phyloP scores from a whole-genome alignment of 805 yeast species.

The Candida tallmaniae region DNA sequence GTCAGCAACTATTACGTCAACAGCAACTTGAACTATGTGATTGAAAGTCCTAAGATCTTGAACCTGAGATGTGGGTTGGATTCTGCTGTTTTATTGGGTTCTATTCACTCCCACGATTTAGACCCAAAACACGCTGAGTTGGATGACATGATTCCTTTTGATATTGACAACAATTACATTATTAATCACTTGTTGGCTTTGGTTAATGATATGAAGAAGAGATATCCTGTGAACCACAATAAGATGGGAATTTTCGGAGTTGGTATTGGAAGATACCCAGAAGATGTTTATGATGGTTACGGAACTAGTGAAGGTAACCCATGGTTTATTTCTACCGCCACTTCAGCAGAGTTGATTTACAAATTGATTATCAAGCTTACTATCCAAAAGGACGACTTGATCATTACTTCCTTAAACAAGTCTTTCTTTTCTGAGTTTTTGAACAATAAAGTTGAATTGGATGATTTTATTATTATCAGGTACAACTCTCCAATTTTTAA shows the following conservation, averaged over 20 bases:
- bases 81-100: constrained; percentile 62
- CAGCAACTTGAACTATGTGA: constrained; percentile 38
- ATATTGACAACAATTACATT: constrained; percentile 52
- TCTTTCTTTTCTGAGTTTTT: constrained; percentile 30
- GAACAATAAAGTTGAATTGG: constrained; percentile 19
- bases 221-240: constrained; percentile 73
- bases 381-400: constrained; percentile 37
- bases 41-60: constrained; percentile 60
- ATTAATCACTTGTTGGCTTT: constrained; percentile 61
- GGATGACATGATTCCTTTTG: constrained; percentile 50
- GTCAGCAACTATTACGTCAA: constrained; percentile 27
- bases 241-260: constrained; percentile 46
- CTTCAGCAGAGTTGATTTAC: constrained; percentile 62
- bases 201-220: constrained; percentile 60
- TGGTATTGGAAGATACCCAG: constrained; percentile 90
- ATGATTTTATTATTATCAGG: constrained; percentile 21
- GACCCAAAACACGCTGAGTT: no score
- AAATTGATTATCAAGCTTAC: constrained; percentile 47
- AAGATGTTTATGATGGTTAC: constrained; percentile 79
- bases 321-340: constrained; percentile 79
- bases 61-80: constrained; percentile 69
- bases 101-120: constrained; percentile 44
- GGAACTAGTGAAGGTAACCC: constrained; percentile 81
- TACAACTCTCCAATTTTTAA: constrained; percentile 43
- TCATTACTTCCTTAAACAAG: constrained; percentile 27